Base-by-base conservation (phyloP, 768 basidiomycete species). In the Suillus sp. region DNA sequence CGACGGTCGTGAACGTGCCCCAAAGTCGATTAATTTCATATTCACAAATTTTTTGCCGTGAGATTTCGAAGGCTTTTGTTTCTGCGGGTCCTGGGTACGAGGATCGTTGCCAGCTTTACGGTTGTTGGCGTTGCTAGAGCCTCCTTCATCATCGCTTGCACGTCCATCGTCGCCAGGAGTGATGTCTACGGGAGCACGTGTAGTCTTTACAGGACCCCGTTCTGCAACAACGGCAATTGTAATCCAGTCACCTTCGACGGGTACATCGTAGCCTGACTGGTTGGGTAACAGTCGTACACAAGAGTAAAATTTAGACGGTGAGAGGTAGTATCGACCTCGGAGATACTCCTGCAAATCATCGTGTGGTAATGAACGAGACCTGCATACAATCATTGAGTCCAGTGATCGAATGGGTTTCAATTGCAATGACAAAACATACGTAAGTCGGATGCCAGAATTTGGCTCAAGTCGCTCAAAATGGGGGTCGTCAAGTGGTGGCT, bases 151-250 rank as follows among this genome's bases (percentile, higher is more conserved):
- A 14, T 74, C 78, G 2, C 78, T 78, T 20, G 77, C 78, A 34
- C 59, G 66, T 7, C 80, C 82, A 55, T 86, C 83, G 32, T 79
- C 80, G 13, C 74, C 76, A 37, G 76, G 83, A 8, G 84, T 72
- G 14, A 82, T 72, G 43, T 71, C 74, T 22, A 89, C 85, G 56
- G 90, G 90, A 35, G 89, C 87, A 62, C 83, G 84, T 54, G 83
- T 92, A 67, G 88, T 84, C 66, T 85, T 87, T 71, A 96, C 79
- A 8, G 88, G 89, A 3, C 94, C 89, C 25, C 95, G 86, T 73
- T 96, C 94, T 2, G 95, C 96, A 16, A 99, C 88, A 5, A 99
- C 96, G 2, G 94, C 96, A 54, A 99, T 93, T 7, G 95, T 96
- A 47, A 98, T 84, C 92, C 94, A 99, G 74, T 99, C 97, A 2